Percentiles rank a stretch among this genome's conserved stretches.
Evolutionary conservation across 2,329 filamentous ascomycete species (phyloP).

Genomic region (Dactylonectria macrodidyma): DNA sequence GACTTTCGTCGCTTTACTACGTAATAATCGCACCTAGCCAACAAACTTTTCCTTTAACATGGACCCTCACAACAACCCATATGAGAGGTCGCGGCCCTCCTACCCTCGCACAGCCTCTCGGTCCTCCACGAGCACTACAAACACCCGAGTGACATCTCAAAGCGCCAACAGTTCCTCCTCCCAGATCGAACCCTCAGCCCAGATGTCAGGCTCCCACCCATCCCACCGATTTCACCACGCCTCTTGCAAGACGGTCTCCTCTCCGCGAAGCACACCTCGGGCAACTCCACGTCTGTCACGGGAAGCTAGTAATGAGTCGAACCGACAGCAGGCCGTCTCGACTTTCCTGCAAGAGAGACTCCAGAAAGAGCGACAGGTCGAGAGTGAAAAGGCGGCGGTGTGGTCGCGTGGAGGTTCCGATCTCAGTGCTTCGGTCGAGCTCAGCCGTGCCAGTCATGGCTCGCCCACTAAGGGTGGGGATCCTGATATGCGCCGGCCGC

Average conservation of each 20-base stretch:
- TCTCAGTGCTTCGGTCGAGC: conserved; percentile 57
- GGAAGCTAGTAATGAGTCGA: conserved; percentile 59
- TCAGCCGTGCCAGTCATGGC: conserved; percentile 53
- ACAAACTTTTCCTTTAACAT: conserved; percentile 42
- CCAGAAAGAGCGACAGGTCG: conserved; percentile 65
- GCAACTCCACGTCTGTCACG: conserved; percentile 60
- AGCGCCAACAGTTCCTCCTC: conserved; percentile 61
- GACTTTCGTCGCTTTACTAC: neutral
- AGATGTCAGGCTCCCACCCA: conserved; percentile 53
- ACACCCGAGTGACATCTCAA: conserved; percentile 57
- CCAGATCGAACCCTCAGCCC: conserved; percentile 55
- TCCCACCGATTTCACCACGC: conserved; percentile 59
- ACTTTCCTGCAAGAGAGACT: conserved; percentile 70
- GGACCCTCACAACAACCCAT: conserved; percentile 47
- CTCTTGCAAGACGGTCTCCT: conserved; percentile 51
- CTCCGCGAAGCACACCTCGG: conserved; percentile 56
- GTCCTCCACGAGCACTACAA: conserved; percentile 61
- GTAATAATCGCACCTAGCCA: conserved; percentile 7
- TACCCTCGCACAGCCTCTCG: conserved; percentile 62
- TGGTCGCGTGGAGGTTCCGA: conserved; percentile 56
- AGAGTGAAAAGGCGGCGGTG: conserved; percentile 59
- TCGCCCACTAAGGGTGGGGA: conserved; percentile 57
- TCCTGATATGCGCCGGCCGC: conserved; percentile 57
- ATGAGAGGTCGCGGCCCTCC: conserved; percentile 49
- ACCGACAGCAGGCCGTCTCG: conserved; percentile 60